Conservation (phyloP, 352 stramenopile species). For the Phytophthora melonis region DNA sequence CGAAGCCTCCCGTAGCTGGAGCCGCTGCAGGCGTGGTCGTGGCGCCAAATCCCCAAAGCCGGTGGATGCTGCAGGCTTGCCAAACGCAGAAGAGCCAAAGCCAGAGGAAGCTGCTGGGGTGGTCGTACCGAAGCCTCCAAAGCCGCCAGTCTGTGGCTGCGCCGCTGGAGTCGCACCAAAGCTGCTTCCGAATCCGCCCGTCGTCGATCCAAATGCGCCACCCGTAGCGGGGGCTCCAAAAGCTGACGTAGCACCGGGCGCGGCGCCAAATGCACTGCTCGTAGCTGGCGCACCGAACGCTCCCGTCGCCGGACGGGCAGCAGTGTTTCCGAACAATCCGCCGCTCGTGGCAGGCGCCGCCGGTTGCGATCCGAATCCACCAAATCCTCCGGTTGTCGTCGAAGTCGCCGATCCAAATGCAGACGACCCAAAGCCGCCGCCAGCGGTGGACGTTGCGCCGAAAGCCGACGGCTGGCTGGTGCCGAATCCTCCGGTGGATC, state of each 20-base stretch:
- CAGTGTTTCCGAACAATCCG: slow-evolving; percentile 49
- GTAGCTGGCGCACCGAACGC: slow-evolving; percentile 53
- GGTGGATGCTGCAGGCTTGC: slow-evolving; percentile 47
- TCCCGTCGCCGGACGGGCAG: slow-evolving; percentile 26
- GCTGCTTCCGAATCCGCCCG: slow-evolving; percentile 56
- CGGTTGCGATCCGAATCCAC: slow-evolving; percentile 63
- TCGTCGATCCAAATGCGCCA: slow-evolving; percentile 51
- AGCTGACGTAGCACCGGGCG: slow-evolving; percentile 39
- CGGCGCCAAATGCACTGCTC: slow-evolving; percentile 54
- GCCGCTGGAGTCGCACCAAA: slow-evolving; percentile 57
- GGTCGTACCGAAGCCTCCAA: slow-evolving; percentile 63
- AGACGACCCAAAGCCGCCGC: slow-evolving; percentile 46
- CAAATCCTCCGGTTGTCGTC: slow-evolving; percentile 44
- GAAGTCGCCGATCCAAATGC: slow-evolving; percentile 43
- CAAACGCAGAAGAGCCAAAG: slow-evolving; percentile 59
- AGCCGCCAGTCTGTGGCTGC: slow-evolving; percentile 47
- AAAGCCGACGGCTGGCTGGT: slow-evolving; percentile 45
- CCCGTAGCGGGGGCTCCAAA: slow-evolving; percentile 49
- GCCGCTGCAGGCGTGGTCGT: slow-evolving; percentile 38
- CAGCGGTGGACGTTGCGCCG: slow-evolving; percentile 41
- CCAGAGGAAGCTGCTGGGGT: slow-evolving; percentile 43
- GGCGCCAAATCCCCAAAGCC: slow-evolving; percentile 56
- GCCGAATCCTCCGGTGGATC: slow-evolving; percentile 48
- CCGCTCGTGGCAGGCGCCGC: slow-evolving; percentile 39
- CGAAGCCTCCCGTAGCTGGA: slow-evolving; percentile 47